phyloP scores from a whole-genome alignment of 345 rosid genomes.

The Syzygium jambos region DNA sequence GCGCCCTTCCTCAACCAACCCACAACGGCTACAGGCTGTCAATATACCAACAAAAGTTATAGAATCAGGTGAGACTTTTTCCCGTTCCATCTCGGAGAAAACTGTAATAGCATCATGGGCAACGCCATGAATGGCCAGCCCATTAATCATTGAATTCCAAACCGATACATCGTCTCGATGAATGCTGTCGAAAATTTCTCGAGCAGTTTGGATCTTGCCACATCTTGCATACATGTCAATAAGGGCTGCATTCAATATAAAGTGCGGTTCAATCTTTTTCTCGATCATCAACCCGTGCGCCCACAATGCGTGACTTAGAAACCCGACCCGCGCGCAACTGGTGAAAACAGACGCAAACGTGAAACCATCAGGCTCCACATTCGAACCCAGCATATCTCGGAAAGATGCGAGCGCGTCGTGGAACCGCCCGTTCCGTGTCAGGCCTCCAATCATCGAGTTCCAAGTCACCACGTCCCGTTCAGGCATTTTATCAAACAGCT shows the following conservation, averaged over 20 bases:
- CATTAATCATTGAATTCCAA: conserved; percentile 81
- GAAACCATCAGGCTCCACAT: conserved; percentile 52
- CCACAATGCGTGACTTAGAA: conserved; percentile 45
- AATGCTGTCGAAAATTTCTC: conserved; percentile 40
- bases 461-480: conserved; percentile 53
- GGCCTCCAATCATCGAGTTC: conserved; percentile 74
- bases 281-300: conserved; percentile 46
- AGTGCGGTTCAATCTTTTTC: conserved; percentile 31
- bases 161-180: conserved; percentile 37
- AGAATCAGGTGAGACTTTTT: conserved; percentile 49
- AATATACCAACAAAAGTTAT: conserved; percentile 60
- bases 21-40: conserved; percentile 67
- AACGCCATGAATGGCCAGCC: conserved; percentile 69
- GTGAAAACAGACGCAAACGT: conserved; percentile 54
- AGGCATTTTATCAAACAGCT: conserved; percentile 38
- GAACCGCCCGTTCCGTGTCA: conserved; percentile 41
- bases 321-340: conserved; percentile 72
- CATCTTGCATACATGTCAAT: conserved; percentile 69
- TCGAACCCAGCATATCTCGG: conserved; percentile 32
- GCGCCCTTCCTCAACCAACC: conserved; percentile 57
- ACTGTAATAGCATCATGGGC: conserved; percentile 41
- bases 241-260: conserved; percentile 58
- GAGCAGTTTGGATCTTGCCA: conserved; percentile 53
- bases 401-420: conserved; percentile 47
- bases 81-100: conserved; percentile 47